Base-by-base conservation (phyloP, 495 filamentous ascomycete species). In the Echria macrotheca region DNA sequence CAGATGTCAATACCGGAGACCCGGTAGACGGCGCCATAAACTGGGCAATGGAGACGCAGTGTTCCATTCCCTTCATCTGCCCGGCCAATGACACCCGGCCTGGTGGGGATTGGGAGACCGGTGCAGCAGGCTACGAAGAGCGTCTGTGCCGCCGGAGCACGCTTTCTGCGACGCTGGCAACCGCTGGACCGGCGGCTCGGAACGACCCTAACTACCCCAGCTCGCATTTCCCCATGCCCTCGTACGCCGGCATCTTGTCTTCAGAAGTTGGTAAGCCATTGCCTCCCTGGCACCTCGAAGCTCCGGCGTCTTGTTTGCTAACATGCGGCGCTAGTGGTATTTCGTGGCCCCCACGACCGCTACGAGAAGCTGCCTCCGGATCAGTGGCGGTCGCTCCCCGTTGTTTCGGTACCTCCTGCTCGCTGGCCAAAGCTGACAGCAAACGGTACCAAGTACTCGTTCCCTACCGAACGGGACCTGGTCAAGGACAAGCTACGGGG, bases 41-140 rank as follows among this genome's bases (percentile, higher is more conserved):
- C 47, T 88, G 83, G 83, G 73, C 52, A 17, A 35, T 48, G 50
- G 50, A 47, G 33, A 49, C 42, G 44, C 58, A 48, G 29, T 60
- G 40, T 17, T 56, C 58, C 24, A 77, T 89, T 45, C 80, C 85
- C 5, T 81, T 89, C 26, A 79, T 89, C 49, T 88, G 84, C 56
- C 79, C 82, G 41, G 85, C 85, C 9, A 83, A 88, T 59, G 85
- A 89, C 57, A 85, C 81, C 53, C 73, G 84, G 24, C 70, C 85
- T 1, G 85, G 85, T 0, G 85, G 85, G 2, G 85, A 87, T 50
- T 89, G 85, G 85, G 84, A 88, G 54, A 84, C 82, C 4, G 83
- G 82, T 21, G 71, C 76, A 26, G 78, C 83, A 46, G 82, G 82
- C 15, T 85, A 84, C 23, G 85, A 89, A 49, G 65, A 89, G 58